Conservation (phyloP, 345 rosid species). For the Euphorbia pulcherrima region DNA sequence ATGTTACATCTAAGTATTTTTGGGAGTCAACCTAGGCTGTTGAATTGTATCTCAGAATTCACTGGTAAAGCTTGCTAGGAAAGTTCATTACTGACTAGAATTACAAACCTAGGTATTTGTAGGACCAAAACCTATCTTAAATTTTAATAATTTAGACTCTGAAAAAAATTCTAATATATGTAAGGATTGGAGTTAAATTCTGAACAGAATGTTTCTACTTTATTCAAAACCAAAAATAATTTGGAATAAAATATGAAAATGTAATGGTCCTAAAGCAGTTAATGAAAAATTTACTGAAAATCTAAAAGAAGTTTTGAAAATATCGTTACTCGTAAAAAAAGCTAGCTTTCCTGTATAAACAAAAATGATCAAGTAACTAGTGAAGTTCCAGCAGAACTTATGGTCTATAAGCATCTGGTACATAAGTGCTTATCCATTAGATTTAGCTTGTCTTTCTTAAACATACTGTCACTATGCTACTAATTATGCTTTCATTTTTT, state of each 20-base stretch:
- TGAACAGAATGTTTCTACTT: neutral
- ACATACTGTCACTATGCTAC: neutral
- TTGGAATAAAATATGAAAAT: neutral
- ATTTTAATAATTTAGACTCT: neutral
- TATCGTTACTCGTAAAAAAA: neutral
- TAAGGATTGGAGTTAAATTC: neutral
- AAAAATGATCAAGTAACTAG: neutral
- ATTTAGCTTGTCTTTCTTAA: neutral
- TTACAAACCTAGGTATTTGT: neutral
- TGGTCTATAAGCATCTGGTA: neutral
- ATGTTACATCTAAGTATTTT: neutral
- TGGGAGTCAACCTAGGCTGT: neutral
- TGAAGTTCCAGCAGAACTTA: neutral
- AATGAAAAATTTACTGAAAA: neutral
- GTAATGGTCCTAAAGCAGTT: neutral
- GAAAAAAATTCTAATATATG: neutral
- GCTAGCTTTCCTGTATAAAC: neutral
- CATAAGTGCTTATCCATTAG: neutral
- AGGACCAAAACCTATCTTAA: neutral
- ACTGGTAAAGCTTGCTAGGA: neutral
- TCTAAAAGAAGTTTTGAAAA: neutral
- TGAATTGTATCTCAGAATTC: neutral
- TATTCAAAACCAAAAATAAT: neutral
- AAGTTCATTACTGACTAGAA: neutral
- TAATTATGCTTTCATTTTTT: conserved; percentile 1